Conservation (phyloP, 495 filamentous ascomycete genomes). For the Clohesyomyces aquaticus region DNA sequence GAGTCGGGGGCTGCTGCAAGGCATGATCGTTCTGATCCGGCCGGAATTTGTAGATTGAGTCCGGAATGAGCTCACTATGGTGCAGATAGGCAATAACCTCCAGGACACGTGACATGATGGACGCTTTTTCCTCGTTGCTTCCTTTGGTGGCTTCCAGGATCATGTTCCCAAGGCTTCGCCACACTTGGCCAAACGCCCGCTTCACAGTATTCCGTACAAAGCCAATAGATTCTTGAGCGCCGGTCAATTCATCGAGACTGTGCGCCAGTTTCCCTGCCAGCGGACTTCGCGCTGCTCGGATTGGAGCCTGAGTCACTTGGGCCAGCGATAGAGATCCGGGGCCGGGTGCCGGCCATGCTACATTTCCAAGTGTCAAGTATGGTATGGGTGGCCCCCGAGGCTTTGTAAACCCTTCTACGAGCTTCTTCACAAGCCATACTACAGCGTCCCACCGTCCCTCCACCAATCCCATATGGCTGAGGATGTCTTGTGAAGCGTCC, state of each 20-base stretch:
- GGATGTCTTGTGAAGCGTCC: slow-evolving; percentile 36
- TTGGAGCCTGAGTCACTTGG: slow-evolving; percentile 33
- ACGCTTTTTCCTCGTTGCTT: slow-evolving; percentile 45
- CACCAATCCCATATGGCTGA: slow-evolving; percentile 41
- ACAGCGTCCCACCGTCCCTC: slow-evolving; percentile 46
- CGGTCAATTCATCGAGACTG: slow-evolving; percentile 34
- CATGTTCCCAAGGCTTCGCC: slow-evolving; percentile 59
- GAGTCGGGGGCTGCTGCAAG: slow-evolving; percentile 60
- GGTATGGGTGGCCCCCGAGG: background rate
- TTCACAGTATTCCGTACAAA: slow-evolving; percentile 9
- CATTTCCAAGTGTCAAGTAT: slow-evolving; percentile 18
- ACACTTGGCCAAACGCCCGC: slow-evolving; percentile 50
- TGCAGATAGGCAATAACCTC: slow-evolving; percentile 65
- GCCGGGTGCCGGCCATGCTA: slow-evolving; percentile 15
- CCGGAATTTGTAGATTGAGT: slow-evolving; percentile 59
- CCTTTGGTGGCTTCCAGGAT: slow-evolving; percentile 57
- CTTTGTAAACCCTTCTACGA: slow-evolving; percentile 28
- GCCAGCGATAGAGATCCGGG: slow-evolving; percentile 28
- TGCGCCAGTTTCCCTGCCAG: slow-evolving; percentile 12
- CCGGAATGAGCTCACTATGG: slow-evolving; percentile 60
- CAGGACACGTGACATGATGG: slow-evolving; percentile 49
- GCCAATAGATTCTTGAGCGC: slow-evolving; percentile 18
- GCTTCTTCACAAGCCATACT: slow-evolving; percentile 46
- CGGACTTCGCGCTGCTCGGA: slow-evolving; percentile 13
- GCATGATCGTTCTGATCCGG: slow-evolving; percentile 44